Evolutionary conservation across 768 basidiomycete genomes (phyloP), one percentile per base, ranked within the genome.

Genomic region (Mycena rebaudengoi): DNA sequence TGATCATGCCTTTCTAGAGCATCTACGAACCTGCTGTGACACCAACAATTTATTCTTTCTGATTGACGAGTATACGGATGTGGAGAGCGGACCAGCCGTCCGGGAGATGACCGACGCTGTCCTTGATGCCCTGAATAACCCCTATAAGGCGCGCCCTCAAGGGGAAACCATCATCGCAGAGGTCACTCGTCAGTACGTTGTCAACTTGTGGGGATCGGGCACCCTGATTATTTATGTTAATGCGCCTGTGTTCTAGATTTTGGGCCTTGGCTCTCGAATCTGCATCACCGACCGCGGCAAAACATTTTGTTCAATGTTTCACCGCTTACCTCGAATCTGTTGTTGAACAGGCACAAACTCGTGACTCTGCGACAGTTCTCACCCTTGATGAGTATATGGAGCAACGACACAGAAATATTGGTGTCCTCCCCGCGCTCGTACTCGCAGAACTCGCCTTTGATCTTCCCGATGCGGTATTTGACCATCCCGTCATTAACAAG

Each of bases 1-100:
- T n/a, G n/a, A n/a, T n/a, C n/a, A n/a, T n/a, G n/a, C n/a, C n/a
- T 21, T 25, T 26, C 5, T 26, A 28, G 69, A 69, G 21, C 43
- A 65, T 25, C 48, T 72, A 28, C 71, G 76, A 13, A 66, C 66
- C 43, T 69, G 59, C 7, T 75, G 73, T 51, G 78, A 78, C 32
- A 56, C 78, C 23, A 78, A 78, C 68, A 71, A 74, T 59, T 35
- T 71, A 8, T 70, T 74, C 66, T 75, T 75, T 63, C 60, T 75
- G n/a, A 46, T 75, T 29, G 78, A 78, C 54, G 73, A 78, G 48
- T 71, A 71, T 53, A 69, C 74, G 32, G 78, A 79, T 48, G 55
- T 65, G 10, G 64, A 46, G 12, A 58, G 63, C 20, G 72, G 61
- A 0, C 26, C 58, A 2, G 70, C 58, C 8, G 78, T 74, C 26